phyloP scores from a whole-genome alignment of 2,329 filamentous ascomycete genomes.

The Ceratocystis albifundus region DNA sequence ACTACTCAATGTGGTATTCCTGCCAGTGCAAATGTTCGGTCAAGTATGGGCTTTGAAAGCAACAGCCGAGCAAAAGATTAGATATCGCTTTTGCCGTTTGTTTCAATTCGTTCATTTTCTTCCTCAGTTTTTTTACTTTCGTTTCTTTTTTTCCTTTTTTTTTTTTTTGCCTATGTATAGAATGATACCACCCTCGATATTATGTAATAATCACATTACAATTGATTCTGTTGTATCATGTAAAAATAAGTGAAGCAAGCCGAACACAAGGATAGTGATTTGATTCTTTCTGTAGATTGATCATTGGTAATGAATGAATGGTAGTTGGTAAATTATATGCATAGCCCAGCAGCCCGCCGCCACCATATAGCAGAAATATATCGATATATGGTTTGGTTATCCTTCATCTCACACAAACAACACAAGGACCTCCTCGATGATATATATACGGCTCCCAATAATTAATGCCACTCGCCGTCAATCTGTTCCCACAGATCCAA shows the following conservation, averaged over 20 bases:
- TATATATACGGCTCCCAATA: conserved; percentile 26
- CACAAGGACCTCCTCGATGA: too few species aligned
- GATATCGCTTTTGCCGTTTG: conserved; percentile 3
- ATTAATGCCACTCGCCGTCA: conserved; percentile 61
- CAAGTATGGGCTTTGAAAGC: conserved; percentile 10
- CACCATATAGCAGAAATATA: too few species aligned
- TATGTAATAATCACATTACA: background rate
- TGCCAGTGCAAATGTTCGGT: conserved; percentile 1
- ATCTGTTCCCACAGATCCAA: conserved; percentile 76
- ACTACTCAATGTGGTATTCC: background rate
- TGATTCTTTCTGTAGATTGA: too few species aligned
- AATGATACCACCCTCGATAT: conserved; percentile 4
- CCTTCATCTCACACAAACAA: too few species aligned
- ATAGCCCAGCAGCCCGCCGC: too few species aligned
- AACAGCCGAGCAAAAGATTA: conserved; percentile 5
- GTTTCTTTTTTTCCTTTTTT: background rate
- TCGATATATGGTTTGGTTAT: too few species aligned
- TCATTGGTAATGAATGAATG: too few species aligned
- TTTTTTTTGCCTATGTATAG: background rate
- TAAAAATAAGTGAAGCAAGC: background rate
- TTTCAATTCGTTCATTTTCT: background rate
- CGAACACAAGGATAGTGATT: background rate
- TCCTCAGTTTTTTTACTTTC: background rate
- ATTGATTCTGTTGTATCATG: background rate
- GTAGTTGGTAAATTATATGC: too few species aligned